These are phyloP conservation scores for Lichenothelia convexa DNA, from an alignment of 495 filamentous ascomycete species.

Conservation along the genomic window DNA sequence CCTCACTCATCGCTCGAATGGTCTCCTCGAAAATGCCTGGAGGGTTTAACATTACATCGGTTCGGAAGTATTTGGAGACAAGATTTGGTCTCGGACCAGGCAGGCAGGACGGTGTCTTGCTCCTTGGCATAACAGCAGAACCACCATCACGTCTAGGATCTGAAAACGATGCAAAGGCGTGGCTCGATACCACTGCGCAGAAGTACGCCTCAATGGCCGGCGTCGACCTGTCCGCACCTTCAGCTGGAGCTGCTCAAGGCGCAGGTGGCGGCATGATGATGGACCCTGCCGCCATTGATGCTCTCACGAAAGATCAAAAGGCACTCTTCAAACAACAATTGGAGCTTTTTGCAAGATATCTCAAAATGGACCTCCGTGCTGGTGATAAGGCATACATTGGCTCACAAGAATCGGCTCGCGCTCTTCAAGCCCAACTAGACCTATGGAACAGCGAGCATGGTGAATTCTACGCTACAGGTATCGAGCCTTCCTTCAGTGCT, in stretches of 20 bases:
- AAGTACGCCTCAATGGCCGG: slow-evolving; percentile 80
- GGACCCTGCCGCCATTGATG: slow-evolving; percentile 94
- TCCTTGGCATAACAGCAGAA: slow-evolving; percentile 84
- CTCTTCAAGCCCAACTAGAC: slow-evolving; percentile 82
- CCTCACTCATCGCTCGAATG: slow-evolving; percentile 77
- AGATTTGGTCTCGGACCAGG: slow-evolving; percentile 79
- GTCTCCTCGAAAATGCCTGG: slow-evolving; percentile 99
- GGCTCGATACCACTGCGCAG: slow-evolving; percentile 66
- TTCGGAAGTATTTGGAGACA: slow-evolving; percentile 85
- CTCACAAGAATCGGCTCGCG: slow-evolving; percentile 64
- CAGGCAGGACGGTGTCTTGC: slow-evolving; percentile 76
- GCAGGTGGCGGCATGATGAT: slow-evolving; percentile 84
- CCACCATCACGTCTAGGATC: slow-evolving; percentile 72
- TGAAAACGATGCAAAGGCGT: slow-evolving; percentile 80
- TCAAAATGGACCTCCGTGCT: slow-evolving; percentile 89
- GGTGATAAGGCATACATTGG: slow-evolving; percentile 84
- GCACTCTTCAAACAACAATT: slow-evolving; percentile 94
- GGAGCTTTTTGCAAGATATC: slow-evolving; percentile 81
- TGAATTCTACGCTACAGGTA: slow-evolving; percentile 85
- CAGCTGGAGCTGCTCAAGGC: slow-evolving; percentile 56
- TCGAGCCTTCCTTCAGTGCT: slow-evolving; percentile 80
- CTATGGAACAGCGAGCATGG: slow-evolving; percentile 91
- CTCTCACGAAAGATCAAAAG: slow-evolving; percentile 86
- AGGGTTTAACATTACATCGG: slow-evolving; percentile 92
- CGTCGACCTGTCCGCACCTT: slow-evolving; percentile 62